phyloP scores from a whole-genome alignment of 2,329 filamentous ascomycete genomes.

The Aspergillus brunneoviolaceus region DNA sequence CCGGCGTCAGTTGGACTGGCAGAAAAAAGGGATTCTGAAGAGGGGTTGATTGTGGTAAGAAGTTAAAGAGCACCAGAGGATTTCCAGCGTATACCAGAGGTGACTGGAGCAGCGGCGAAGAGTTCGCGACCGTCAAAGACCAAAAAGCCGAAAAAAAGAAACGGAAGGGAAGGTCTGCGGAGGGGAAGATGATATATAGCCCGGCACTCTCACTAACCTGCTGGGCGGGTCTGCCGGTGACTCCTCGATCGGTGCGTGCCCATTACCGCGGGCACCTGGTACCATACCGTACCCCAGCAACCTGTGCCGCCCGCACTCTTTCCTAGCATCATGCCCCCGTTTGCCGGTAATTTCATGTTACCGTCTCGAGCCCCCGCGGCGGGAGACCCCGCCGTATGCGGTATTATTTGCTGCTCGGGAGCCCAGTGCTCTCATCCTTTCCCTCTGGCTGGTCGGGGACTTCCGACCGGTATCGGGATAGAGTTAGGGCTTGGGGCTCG shows the following conservation, averaged over 20 bases:
- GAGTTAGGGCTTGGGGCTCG: constrained; percentile 22
- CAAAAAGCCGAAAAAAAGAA: constrained; percentile 28
- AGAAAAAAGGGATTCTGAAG: constrained; percentile 1
- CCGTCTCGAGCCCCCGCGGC: not conserved
- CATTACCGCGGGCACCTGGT: not conserved
- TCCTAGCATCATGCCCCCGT: not conserved
- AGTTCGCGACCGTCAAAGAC: constrained; percentile 28
- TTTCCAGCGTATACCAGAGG: constrained; percentile 9
- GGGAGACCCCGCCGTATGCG: constrained; percentile 11
- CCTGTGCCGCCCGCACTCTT: not conserved
- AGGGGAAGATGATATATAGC: constrained; percentile 19
- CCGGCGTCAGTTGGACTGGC: not conserved
- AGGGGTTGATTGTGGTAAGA: constrained; percentile 3
- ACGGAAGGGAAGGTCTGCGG: constrained; percentile 17
- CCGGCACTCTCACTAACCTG: not conserved
- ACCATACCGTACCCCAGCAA: constrained; percentile 1
- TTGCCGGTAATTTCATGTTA: constrained; percentile 5
- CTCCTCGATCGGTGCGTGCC: constrained; percentile 4
- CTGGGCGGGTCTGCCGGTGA: constrained; percentile 7
- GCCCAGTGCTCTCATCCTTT: constrained; percentile 1
- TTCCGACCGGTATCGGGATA: constrained; percentile 15
- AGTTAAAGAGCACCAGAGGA: constrained; percentile 6
- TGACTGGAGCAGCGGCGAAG: constrained; percentile 28
- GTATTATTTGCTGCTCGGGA: constrained; percentile 17
- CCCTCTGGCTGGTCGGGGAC: not conserved